Percentiles rank a stretch among this genome's conserved stretches.
These are phyloP conservation scores for Hymenoscyphus scutula DNA, from an alignment of 2,329 filamentous ascomycete genomes.

Conservation along the genomic window DNA sequence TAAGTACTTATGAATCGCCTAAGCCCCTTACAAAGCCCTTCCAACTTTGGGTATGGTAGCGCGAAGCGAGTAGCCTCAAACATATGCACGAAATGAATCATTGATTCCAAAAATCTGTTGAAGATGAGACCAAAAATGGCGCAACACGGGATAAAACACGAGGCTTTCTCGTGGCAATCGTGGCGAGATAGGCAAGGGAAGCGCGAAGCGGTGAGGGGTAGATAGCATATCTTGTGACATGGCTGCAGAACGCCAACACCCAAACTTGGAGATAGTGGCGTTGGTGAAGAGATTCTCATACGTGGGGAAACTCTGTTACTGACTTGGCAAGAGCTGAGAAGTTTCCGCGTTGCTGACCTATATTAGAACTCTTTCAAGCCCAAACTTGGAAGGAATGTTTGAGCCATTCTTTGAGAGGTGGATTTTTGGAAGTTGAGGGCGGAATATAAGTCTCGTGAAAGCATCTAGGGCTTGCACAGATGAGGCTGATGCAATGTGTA, in stretches of 20 bases:
- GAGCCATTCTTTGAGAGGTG: neutral
- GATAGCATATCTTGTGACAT: conserved; percentile 1
- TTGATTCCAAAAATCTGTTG: neutral
- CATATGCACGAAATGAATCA: too few relatives aligned
- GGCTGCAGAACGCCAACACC: neutral
- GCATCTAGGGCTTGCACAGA: neutral
- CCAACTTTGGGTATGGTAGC: too few relatives aligned
- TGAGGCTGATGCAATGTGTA: neutral
- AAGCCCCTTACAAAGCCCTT: too few relatives aligned
- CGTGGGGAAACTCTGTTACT: neutral
- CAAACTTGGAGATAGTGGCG: neutral
- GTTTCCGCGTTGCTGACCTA: neutral
- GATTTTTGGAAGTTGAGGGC: neutral
- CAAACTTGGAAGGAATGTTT: neutral
- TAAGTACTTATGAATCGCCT: too few relatives aligned
- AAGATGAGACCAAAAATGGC: neutral
- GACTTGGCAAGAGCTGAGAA: neutral
- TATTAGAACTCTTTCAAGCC: neutral
- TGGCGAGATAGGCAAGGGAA: neutral
- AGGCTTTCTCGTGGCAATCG: neutral
- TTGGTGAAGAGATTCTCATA: neutral
- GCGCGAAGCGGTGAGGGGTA: neutral
- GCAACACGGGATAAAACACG: neutral
- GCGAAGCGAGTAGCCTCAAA: too few relatives aligned
- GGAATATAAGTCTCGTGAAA: too few relatives aligned